phyloP scores from a whole-genome alignment of 495 filamentous ascomycete species.

The Gamarada debralockiae region DNA sequence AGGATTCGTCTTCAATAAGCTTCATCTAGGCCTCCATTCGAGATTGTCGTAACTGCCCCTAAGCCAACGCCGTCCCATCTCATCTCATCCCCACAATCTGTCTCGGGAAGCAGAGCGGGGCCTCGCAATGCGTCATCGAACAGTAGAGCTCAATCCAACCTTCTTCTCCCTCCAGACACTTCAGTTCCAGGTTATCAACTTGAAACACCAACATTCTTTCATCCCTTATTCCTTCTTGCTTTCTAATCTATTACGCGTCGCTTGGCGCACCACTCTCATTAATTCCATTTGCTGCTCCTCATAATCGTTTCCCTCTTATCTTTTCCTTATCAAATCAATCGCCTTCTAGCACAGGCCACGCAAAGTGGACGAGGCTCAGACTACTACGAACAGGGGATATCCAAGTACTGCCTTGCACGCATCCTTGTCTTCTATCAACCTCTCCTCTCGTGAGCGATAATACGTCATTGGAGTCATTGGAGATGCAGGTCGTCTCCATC shows the following conservation, averaged over 20 bases:
- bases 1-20: too few species aligned
- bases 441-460: background rate
- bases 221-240: background rate
- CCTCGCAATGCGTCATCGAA: background rate
- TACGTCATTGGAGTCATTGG: conserved; percentile 14
- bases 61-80: too few species aligned
- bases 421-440: background rate
- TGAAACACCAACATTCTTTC: background rate
- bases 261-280: too few species aligned
- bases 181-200: too few species aligned
- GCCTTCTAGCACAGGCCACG: background rate
- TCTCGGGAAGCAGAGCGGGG: too few species aligned
- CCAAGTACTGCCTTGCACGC: background rate
- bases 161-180: too few species aligned
- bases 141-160: background rate
- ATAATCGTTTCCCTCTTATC: too few species aligned
- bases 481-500: conserved; percentile 16
- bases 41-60: too few species aligned
- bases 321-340: background rate
- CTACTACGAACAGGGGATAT: background rate
- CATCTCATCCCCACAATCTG: background rate
- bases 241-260: background rate
- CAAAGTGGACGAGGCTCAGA: background rate
- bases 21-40: too few species aligned
- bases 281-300: too few species aligned